A percentile compares a stretch with the other conserved stretches of the same genome.
phyloP scores from a whole-genome alignment of 2,329 filamentous ascomycete genomes.

The Apiospora sp. region DNA sequence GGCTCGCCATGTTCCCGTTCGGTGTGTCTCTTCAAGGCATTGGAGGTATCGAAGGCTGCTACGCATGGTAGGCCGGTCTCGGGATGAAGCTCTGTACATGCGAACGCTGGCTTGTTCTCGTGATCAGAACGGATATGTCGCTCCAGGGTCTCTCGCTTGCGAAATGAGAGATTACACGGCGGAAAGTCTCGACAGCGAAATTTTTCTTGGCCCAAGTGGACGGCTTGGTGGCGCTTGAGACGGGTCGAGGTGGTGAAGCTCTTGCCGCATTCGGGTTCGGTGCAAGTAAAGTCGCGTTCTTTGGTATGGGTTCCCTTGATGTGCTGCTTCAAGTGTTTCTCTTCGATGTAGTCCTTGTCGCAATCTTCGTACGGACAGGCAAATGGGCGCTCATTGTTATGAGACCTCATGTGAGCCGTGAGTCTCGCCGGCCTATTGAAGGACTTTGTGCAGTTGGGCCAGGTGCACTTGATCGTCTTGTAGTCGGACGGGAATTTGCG shows the following conservation, averaged over 20 bases:
- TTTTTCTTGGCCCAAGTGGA: constrained; percentile 79
- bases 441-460: constrained; percentile 77
- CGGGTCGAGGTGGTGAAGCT: constrained; percentile 82
- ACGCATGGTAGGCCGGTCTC: constrained; percentile 56
- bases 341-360: constrained; percentile 83
- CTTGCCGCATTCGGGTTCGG: constrained; percentile 77
- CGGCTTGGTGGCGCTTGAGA: constrained; percentile 78
- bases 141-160: constrained; percentile 86
- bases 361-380: constrained; percentile 75
- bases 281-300: constrained; percentile 74
- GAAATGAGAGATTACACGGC: constrained; percentile 79
- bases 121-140: constrained; percentile 83
- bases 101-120: constrained; percentile 73
- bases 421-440: constrained; percentile 89
- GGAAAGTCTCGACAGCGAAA: constrained; percentile 76
- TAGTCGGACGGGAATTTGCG: constrained; percentile 71
- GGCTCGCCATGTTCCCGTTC: constrained; percentile 73
- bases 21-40: constrained; percentile 75
- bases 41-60: constrained; percentile 76
- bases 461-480: constrained; percentile 81
- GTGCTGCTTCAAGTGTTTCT: constrained; percentile 87
- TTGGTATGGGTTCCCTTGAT: constrained; percentile 81
- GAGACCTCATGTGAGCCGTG: constrained; percentile 80
- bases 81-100: constrained; percentile 62
- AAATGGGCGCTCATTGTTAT: constrained; percentile 85